phyloP scores from a whole-genome alignment of 208 protist genomes.

The Leishmania tropica region DNA sequence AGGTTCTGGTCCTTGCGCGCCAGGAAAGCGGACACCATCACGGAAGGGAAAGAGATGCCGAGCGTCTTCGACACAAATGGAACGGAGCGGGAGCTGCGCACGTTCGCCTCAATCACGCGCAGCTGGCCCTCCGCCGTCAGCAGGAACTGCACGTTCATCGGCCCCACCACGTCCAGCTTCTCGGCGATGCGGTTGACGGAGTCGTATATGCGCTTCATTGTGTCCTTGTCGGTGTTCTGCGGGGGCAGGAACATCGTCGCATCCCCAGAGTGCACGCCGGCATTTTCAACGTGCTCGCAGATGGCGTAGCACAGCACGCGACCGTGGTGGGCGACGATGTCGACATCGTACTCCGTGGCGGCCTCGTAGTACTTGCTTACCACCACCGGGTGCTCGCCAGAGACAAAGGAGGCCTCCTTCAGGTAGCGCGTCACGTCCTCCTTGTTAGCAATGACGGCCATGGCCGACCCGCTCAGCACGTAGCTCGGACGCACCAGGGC shows the following conservation, averaged over 20 bases:
- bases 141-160: conserved; percentile 99
- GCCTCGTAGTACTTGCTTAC: conserved; percentile 98
- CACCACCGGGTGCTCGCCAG: conserved; percentile 94
- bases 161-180: conserved; percentile 94
- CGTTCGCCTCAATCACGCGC: conserved; percentile 98
- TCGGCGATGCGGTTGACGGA: conserved; percentile 90
- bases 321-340: conserved; percentile 97
- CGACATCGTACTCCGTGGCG: conserved; percentile 98
- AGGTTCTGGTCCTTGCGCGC: conserved; percentile 69
- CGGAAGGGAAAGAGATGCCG: conserved; percentile 94
- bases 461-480: conserved; percentile 97
- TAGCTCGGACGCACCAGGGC: conserved; percentile 97
- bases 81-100: conserved; percentile 97
- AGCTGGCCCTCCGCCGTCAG: conserved; percentile 95
- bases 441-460: conserved; percentile 95
- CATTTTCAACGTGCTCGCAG: conserved; percentile 99
- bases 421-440: conserved; percentile 95
- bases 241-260: conserved; percentile 96
- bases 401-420: conserved; percentile 90
- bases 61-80: conserved; percentile 98
- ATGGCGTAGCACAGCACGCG: conserved; percentile 96
- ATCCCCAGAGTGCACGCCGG: conserved; percentile 98
- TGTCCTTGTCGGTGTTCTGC: conserved; percentile 84
- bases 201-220: conserved; percentile 84
- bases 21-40: conserved; percentile 88